A percentile compares a stretch with the other conserved stretches of the same genome.
Evolutionary conservation across 139 green algal genomes (phyloP).

Genomic region (Gonium pectorale): DNA sequence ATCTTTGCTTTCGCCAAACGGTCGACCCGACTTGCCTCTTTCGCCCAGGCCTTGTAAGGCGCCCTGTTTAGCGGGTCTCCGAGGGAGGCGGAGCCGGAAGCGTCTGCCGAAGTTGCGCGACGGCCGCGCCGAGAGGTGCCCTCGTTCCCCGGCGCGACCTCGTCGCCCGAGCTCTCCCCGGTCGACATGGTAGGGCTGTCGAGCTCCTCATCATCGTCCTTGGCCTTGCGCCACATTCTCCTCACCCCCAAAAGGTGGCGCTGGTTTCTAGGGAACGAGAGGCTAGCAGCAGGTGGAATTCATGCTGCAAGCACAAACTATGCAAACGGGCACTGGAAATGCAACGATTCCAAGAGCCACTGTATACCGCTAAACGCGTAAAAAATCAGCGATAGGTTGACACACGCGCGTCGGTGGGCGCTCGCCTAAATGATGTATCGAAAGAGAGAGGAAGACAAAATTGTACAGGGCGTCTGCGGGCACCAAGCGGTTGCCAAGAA

Average conservation of each 20-base stretch:
- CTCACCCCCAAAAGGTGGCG: background rate
- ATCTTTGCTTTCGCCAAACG: background rate
- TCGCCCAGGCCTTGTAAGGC: slow-evolving; percentile 27
- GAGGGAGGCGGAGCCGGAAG: background rate
- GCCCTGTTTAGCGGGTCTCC: slow-evolving; percentile 14
- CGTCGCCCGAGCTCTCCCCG: background rate
- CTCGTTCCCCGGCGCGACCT: background rate
- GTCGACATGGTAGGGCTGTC: slow-evolving; percentile 27
- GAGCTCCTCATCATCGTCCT: background rate
- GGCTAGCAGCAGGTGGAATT: no score
- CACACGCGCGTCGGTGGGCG: no score
- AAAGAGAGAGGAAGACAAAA: no score
- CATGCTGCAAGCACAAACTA: no score
- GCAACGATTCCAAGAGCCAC: no score
- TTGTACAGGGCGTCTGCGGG: no score
- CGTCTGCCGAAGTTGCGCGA: background rate
- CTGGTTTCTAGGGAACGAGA: no score
- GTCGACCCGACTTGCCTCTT: background rate
- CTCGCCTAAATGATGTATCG: no score
- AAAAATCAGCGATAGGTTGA: no score
- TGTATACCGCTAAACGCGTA: no score
- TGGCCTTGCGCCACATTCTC: slow-evolving; percentile 16
- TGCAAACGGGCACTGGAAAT: no score
- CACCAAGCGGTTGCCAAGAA: no score
- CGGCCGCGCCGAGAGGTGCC: background rate